Evolutionary conservation across 1,139 yeast species (phyloP).

Genomic region (Wickerhamiella infanticola): DNA sequence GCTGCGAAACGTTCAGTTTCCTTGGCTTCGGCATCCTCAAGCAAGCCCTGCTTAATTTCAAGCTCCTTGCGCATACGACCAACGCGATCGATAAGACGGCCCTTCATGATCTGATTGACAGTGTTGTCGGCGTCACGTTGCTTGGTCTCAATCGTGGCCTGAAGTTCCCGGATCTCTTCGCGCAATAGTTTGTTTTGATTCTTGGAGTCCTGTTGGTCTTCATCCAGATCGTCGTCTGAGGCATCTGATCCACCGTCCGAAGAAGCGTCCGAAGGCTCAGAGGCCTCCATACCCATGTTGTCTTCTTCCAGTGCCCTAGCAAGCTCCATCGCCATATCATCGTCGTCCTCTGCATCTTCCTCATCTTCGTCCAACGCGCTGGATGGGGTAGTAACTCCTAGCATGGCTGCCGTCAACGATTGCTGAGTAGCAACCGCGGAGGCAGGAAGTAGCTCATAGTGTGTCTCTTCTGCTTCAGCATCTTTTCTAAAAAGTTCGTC

Average conservation of each 20-base stretch:
- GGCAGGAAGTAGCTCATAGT: slow-evolving; percentile 61
- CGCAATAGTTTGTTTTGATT: slow-evolving; percentile 65
- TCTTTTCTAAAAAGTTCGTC: slow-evolving; percentile 64
- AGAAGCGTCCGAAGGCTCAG: slow-evolving; percentile 20
- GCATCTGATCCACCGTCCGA: slow-evolving; percentile 21
- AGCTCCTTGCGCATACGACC: slow-evolving; percentile 67
- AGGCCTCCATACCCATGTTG: slow-evolving; percentile 18
- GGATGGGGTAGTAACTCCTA: slow-evolving; percentile 10
- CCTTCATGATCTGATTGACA: slow-evolving; percentile 65
- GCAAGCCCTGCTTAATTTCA: slow-evolving; percentile 64
- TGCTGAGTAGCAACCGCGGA: slow-evolving; percentile 20
- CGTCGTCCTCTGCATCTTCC: slow-evolving; percentile 18
- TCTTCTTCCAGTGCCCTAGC: slow-evolving; percentile 15
- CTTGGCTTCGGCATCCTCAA: slow-evolving; percentile 30
- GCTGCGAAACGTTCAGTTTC: slow-evolving; percentile 17
- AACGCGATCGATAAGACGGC: slow-evolving; percentile 73
- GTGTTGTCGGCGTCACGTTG: slow-evolving; percentile 57
- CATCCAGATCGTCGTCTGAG: slow-evolving; percentile 26
- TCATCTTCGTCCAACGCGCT: slow-evolving; percentile 14
- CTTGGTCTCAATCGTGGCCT: slow-evolving; percentile 62
- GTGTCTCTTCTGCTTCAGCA: slow-evolving; percentile 69
- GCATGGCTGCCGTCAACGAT: slow-evolving; percentile 14
- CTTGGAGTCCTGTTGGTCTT: slow-evolving; percentile 28
- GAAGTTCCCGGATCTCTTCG: slow-evolving; percentile 78
- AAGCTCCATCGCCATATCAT: slow-evolving; percentile 13